Evolutionary conservation across 2,329 filamentous ascomycete species (phyloP).

Genomic region (Apiospora pterosperma): DNA sequence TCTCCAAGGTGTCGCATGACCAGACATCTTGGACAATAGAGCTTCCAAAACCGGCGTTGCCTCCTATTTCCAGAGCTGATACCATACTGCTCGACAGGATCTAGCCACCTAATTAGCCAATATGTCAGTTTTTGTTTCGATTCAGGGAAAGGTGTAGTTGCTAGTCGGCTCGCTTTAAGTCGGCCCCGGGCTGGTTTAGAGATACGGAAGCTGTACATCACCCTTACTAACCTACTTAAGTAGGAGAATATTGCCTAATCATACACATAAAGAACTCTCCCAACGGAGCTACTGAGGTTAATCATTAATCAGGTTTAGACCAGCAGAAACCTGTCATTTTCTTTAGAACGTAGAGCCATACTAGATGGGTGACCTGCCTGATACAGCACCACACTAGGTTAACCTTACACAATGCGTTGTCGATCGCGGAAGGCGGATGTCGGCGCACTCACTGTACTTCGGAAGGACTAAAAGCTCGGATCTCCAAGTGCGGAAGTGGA

Average conservation of each 20-base stretch:
- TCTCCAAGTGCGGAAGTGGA: not conserved
- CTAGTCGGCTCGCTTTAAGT: not conserved
- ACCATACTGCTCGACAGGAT: not conserved
- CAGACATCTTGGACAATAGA: slow-evolving; percentile 14
- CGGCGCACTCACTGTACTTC: not conserved
- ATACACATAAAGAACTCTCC: no score
- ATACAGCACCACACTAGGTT: not conserved
- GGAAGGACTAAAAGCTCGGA: not conserved
- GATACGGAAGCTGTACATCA: not conserved
- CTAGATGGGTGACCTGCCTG: no score
- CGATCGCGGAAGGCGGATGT: not conserved
- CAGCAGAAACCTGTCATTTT: no score
- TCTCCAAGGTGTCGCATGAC: slow-evolving; percentile 24
- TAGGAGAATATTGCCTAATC: no score
- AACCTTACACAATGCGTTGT: not conserved
- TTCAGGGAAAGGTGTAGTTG: not conserved
- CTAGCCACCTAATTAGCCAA: not conserved
- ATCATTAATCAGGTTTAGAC: no score
- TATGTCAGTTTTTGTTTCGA: not conserved
- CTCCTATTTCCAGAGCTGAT: not conserved
- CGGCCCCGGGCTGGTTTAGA: not conserved
- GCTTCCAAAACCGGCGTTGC: not conserved
- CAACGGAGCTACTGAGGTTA: no score
- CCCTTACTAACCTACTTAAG: no score
- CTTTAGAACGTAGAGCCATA: no score